Base-by-base conservation (phyloP, 306 rosid genomes). In the Begonia loranthoides region DNA sequence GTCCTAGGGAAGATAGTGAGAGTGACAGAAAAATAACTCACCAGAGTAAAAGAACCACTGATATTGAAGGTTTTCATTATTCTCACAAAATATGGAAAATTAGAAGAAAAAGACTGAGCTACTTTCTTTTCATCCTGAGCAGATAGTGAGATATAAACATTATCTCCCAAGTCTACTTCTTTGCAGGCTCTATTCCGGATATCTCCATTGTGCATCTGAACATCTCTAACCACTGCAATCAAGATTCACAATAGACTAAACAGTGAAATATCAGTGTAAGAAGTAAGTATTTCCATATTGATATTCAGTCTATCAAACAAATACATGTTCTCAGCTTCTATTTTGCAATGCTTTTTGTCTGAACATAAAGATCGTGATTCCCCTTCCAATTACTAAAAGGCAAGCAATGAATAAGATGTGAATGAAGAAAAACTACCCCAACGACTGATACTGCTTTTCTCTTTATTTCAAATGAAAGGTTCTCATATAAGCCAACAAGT, bases 21-120 rank as follows among this genome's bases (percentile, higher is more conserved):
- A 36, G 63, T 28, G 50, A 40, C 57, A 48, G 49, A 72, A 51
- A 56, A 59, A 63, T 52, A 17, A 63, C 96, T 64, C 74, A 87
- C 96, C 94, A 87, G 75, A 59, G 94, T 83, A 60, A 73, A 83
- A 62, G 96, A 80, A 59, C 96, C 94, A 55, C 83, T 67, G 70
- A 83, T 71, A 50, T 87, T 87, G 83, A 83, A 88, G 72, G 83
- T 79, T 77, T 88, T 88, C 85, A 88, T 88, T 76, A 73, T 79
- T 84, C 79, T 74, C 68, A 88, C 79, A 45, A 88, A 88, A 72
- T 70, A 81, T 0, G 96, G 93, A 54, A 66, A 81, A 45, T 69
- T 14, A 57, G 96, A 87, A 49, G 74, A 67, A 79, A 88, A 84
- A 54, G 83, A 69, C 60, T 67, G 86, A 45, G 93, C 83, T 43